Evolutionary conservation across 1,284 basidiomycete genomes (phyloP).

Genomic region (Ceratobasidium sp.): DNA sequence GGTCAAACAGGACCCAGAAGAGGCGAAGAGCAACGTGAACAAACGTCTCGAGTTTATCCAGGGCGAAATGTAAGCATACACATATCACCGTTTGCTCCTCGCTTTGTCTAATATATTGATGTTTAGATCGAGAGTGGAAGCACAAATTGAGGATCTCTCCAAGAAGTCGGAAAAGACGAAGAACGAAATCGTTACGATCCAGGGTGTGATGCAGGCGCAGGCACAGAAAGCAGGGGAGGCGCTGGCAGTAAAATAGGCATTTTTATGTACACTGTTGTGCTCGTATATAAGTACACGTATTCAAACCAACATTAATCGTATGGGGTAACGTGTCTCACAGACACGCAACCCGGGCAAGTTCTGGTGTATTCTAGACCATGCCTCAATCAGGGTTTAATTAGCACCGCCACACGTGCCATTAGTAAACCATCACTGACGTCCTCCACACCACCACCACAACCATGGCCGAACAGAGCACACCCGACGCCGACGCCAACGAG

Average conservation of each 20-base stretch:
- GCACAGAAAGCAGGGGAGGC: constrained; percentile 43
- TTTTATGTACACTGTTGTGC: background rate
- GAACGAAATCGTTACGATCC: constrained; percentile 75
- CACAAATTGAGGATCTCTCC: constrained; percentile 78
- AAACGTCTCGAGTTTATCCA: constrained; percentile 92
- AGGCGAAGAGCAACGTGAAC: constrained; percentile 90
- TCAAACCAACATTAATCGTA: background rate
- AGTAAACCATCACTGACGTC: background rate
- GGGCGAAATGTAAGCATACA: constrained; percentile 80
- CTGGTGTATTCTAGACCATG: constrained; percentile 1
- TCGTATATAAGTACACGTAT: background rate
- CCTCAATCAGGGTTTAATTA: background rate
- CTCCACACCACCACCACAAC: background rate
- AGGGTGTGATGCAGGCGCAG: constrained; percentile 65
- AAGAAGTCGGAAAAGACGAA: constrained; percentile 81
- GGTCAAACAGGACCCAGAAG: constrained; percentile 87
- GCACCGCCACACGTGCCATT: constrained; percentile 10
- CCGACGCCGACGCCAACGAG: constrained; percentile 53
- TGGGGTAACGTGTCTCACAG: background rate
- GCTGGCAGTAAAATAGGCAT: constrained; percentile 18
- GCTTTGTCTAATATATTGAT: constrained; percentile 2
- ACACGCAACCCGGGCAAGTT: background rate
- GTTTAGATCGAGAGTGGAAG: constrained; percentile 80
- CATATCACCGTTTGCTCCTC: background rate
- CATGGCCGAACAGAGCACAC: constrained; percentile 27